Evolutionary conservation across 768 basidiomycete species (phyloP), one percentile per base, ranked within the genome.

Genomic region (Clavaria fumosa): DNA sequence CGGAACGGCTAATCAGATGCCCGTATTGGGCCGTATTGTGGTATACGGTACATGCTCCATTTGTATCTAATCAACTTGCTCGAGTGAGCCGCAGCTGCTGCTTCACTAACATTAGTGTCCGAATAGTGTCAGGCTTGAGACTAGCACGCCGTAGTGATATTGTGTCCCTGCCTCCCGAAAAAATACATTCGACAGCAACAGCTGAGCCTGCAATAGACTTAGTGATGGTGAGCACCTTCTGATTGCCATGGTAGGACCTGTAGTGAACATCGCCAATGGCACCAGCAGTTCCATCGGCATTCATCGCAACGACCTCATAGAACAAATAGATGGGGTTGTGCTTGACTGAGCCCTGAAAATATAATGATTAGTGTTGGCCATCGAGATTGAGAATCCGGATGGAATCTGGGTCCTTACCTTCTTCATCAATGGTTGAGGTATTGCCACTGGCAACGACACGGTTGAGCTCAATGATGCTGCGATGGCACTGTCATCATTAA

Each of bases 191-290:
- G n/a, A n/a, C n/a, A n/a, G n/a, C n/a, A n/a, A n/a, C n/a, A n/a
- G n/a, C n/a, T n/a, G n/a, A n/a, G n/a, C n/a, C n/a, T n/a, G n/a
- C n/a, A n/a, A 50, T 50, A 9, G 28, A 40, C 24, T 27, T 36
- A 0, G 48, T 48, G 12, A 54, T 34, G 18, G 31, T 48, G 21
- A 47, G 40, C 3, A 41, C 46, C 28, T 45, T 43, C 5, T 35
- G 38, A 9, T 43, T 39, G 4, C 53, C 53, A 22, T 50, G 50
- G 15, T 17, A 39, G 37, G 50, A 55, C 28, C 45, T 40, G 37
- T 49, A 53, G 35, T 54, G 45, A 22, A 39, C 45, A 20, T 33
- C 19, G 18, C 45, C 47, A 17, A 23, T 22, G 14, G 17, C n/a
- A 4, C 30, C 10, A 28, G 9, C 9, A 1, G 22, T 33, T 0